Evolutionary conservation across 192 early-diverging fungal genomes (phyloP).

Genomic region (Phlyctochytrium planicorne): DNA sequence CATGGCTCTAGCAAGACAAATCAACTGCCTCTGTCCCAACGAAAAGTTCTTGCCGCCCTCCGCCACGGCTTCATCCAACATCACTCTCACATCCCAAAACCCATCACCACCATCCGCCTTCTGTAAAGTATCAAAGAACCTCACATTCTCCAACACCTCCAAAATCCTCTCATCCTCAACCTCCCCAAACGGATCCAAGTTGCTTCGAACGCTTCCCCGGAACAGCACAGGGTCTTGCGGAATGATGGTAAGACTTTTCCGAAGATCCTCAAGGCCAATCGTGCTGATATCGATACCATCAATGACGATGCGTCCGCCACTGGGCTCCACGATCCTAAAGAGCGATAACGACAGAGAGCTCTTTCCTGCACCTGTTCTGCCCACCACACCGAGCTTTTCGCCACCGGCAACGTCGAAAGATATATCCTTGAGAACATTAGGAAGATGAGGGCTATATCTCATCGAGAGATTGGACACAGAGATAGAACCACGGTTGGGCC

Average conservation of each 20-base stretch:
- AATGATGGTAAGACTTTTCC: constrained; percentile 48
- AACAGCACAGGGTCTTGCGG: constrained; percentile 59
- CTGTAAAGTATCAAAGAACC: constrained; percentile 48
- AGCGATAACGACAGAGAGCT: constrained; percentile 30
- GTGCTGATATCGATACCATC: constrained; percentile 66
- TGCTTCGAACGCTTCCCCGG: constrained; percentile 61
- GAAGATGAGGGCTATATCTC: constrained; percentile 68
- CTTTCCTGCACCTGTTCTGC: constrained; percentile 62
- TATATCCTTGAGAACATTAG: constrained; percentile 65
- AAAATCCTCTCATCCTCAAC: constrained; percentile 63
- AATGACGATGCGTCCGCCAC: constrained; percentile 49
- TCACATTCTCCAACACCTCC: constrained; percentile 69
- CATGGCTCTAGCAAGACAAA: constrained; percentile 33
- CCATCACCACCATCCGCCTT: constrained; percentile 22
- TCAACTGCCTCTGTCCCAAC: constrained; percentile 21
- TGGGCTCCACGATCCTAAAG: constrained; percentile 40
- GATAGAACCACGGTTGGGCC: constrained; percentile 71
- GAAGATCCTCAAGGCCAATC: constrained; percentile 54
- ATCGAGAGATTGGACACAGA: constrained; percentile 64
- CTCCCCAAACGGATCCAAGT: constrained; percentile 73
- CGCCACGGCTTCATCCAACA: constrained; percentile 64
- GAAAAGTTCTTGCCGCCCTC: constrained; percentile 81
- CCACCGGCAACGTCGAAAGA: constrained; percentile 64
- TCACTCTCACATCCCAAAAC: constrained; percentile 37
- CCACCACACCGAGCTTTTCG: constrained; percentile 58